Evolutionary conservation across 2,329 filamentous ascomycete species (phyloP), one percentile per base, ranked within the genome.

Genomic region (Pyricularia grisea): DNA sequence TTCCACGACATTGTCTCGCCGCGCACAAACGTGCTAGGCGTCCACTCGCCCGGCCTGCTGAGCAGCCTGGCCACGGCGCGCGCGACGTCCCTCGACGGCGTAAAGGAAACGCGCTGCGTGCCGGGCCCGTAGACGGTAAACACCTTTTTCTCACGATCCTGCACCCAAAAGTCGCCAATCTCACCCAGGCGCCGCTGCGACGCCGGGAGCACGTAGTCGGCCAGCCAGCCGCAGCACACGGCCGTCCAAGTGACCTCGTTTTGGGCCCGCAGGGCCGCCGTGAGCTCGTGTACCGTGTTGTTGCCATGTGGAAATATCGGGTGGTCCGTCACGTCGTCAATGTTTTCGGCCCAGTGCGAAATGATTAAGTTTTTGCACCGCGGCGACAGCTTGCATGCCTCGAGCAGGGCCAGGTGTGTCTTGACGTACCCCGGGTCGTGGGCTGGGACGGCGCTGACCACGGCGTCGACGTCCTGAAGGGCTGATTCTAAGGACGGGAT

Each of bases 1-100:
- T 68, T 66, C 69, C 69, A 70, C 11, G 69, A 65, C 27, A 30
- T 67, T 10, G 27, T 28, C n/a, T 70, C 69, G 58, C 67, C 69
- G 4, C 58, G 10, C 23, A 68, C 14, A 27, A 55, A 68, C 6
- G 67, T 68, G 2, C 27, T 36, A 7, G 30, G 61, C 27, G 50
- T 67, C 69, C 69, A 70, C 50, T 63, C 20, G 4, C 7, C 65
- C 20, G 42, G 61, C 60, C n/a, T 11, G 9, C 17, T 55, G 2
- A 68, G 17, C 42, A 69, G 61, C 11, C 28, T 30, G 11, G 50
- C 68, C 12, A 58, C 23, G 20, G 65, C 68, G 23, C 63, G 63
- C 6, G 68, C 68, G 14, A 66, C 30, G 64, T 70, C 70, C 10
- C 70, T 66, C 10, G 66, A 68, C 50, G 30, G 27, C 36, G 63